Percentiles rank a stretch among this genome's conserved stretches.
Evolutionary conservation across 2,329 filamentous ascomycete species (phyloP).

Genomic region (Coniella lustricola): DNA sequence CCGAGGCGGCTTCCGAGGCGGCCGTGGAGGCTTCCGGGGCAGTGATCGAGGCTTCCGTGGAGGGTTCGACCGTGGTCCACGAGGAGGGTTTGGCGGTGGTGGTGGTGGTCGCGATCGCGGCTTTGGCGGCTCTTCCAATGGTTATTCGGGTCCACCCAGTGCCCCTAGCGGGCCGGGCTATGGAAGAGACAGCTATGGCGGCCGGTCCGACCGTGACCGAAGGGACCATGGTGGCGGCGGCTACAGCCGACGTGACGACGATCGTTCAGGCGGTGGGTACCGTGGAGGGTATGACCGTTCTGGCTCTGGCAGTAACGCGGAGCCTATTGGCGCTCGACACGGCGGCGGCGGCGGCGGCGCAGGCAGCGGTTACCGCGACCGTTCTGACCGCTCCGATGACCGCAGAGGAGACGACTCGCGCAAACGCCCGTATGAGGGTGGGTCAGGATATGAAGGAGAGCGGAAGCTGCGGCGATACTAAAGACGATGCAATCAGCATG

Average conservation of each 20-base stretch:
- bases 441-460: slow-evolving; percentile 67
- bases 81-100: slow-evolving; percentile 37
- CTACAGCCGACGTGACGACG: slow-evolving; percentile 22
- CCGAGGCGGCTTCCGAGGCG: slow-evolving; percentile 40
- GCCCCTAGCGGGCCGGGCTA: slow-evolving; percentile 55
- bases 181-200: slow-evolving; percentile 42
- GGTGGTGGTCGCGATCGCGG: slow-evolving; percentile 38
- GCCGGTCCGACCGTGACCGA: slow-evolving; percentile 26
- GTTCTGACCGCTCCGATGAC: slow-evolving; percentile 34
- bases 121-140: slow-evolving; percentile 44
- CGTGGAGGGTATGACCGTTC: slow-evolving; percentile 37
- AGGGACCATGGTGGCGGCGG: slow-evolving; percentile 36
- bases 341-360: slow-evolving; percentile 38
- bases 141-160: slow-evolving; percentile 28
- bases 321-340: slow-evolving; percentile 17
- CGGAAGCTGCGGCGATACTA: slow-evolving; percentile 60
- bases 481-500: slow-evolving; percentile 28
- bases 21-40: slow-evolving; percentile 36
- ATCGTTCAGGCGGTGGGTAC: slow-evolving; percentile 25
- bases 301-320: slow-evolving; percentile 45
- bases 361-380: slow-evolving; percentile 43
- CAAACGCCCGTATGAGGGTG: slow-evolving; percentile 70
- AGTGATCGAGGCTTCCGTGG: slow-evolving; percentile 34
- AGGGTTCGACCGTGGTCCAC: slow-evolving; percentile 51
- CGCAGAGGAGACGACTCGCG: slow-evolving; percentile 46